Percentiles rank a stretch among this genome's conserved stretches.
Evolutionary conservation across 202 grass and related monocot genomes (phyloP).

Genomic region (Hordeum pubiflorum): DNA sequence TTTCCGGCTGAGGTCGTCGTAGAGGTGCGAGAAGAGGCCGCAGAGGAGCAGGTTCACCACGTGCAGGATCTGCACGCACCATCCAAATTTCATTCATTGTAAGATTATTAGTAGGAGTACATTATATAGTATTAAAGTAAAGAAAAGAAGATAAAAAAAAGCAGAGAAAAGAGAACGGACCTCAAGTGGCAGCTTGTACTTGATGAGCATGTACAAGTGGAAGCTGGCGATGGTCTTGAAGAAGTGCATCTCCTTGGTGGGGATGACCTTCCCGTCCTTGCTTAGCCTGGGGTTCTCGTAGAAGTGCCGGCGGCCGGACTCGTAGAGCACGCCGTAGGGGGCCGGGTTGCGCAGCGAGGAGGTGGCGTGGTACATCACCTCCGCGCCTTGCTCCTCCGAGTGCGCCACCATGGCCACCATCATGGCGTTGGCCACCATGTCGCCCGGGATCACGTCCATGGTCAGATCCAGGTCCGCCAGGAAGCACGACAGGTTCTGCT

Average conservation of each 20-base stretch:
- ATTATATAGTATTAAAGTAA: too few relatives aligned
- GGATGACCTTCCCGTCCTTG: slow-evolving; percentile 37
- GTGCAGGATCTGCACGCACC: slow-evolving; percentile 41
- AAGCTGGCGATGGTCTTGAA: slow-evolving; percentile 45
- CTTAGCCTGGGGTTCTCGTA: slow-evolving; percentile 50
- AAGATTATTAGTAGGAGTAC: neutral
- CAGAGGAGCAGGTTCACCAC: slow-evolving; percentile 48
- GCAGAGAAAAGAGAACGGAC: neutral
- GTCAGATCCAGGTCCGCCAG: slow-evolving; percentile 41
- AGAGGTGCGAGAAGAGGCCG: slow-evolving; percentile 31
- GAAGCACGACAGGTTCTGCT: slow-evolving; percentile 68
- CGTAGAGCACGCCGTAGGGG: slow-evolving; percentile 28
- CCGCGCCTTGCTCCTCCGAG: neutral
- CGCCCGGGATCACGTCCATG: slow-evolving; percentile 68
- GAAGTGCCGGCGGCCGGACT: slow-evolving; percentile 42
- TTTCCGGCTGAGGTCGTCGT: slow-evolving; percentile 42
- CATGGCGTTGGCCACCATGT: slow-evolving; percentile 89
- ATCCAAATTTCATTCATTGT: neutral
- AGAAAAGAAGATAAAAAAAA: neutral
- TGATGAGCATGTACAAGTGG: slow-evolving; percentile 48
- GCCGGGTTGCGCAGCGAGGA: slow-evolving; percentile 65
- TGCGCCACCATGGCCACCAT: slow-evolving; percentile 44
- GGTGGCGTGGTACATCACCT: slow-evolving; percentile 48
- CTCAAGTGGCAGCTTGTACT: slow-evolving; percentile 65
- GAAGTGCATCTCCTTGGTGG: slow-evolving; percentile 33